These are phyloP conservation scores for Urtica urens DNA, from an alignment of 306 rosid genomes.

Conservation along the genomic window DNA sequence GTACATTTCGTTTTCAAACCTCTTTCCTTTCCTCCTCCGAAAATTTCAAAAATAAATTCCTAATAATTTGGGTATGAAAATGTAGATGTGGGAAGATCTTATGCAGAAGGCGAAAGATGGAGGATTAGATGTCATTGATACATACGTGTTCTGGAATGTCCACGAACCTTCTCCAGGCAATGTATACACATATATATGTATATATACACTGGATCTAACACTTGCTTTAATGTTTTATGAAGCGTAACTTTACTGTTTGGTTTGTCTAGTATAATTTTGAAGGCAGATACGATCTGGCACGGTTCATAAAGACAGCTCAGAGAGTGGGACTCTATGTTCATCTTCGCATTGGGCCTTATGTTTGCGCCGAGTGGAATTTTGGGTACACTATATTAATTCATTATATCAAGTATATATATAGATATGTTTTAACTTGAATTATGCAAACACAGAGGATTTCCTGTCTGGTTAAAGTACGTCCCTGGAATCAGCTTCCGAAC, in stretches of 20 bases:
- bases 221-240: slow-evolving; percentile 6
- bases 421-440: no score
- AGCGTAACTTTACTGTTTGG: background rate
- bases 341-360: slow-evolving; percentile 97
- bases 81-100: slow-evolving; percentile 97
- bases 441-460: slow-evolving; percentile 80
- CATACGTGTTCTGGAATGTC: slow-evolving; percentile 90
- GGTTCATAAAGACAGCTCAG: slow-evolving; percentile 81
- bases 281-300: slow-evolving; percentile 80
- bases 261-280: slow-evolving; percentile 71
- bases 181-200: slow-evolving; percentile 33
- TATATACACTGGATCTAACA: no score
- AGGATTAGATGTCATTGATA: slow-evolving; percentile 82
- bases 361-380: slow-evolving; percentile 96
- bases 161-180: slow-evolving; percentile 93
- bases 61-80: slow-evolving; percentile 22
- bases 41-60: background rate
- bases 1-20: slow-evolving; percentile 22
- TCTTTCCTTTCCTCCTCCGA: background rate
- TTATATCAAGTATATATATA: no score
- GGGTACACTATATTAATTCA: slow-evolving; percentile 67
- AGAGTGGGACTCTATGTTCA: slow-evolving; percentile 76
- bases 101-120: slow-evolving; percentile 83
- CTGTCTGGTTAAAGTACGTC: slow-evolving; percentile 93
- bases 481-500: slow-evolving; percentile 96